Evolutionary conservation across 441 rosid genomes (phyloP).

Genomic region (Eruca vesicaria): DNA sequence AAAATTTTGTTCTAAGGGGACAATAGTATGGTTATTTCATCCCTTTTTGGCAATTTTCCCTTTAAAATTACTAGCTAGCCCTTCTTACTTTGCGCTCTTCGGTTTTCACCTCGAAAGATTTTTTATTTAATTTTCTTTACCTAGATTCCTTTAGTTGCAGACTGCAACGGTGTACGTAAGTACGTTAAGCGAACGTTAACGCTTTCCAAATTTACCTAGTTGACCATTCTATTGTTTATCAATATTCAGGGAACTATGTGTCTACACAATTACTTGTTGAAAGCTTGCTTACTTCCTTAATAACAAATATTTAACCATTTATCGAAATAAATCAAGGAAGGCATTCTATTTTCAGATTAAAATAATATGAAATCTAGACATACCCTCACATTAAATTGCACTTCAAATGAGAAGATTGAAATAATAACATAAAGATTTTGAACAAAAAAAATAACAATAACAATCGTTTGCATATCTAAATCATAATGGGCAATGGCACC

Average conservation of each 20-base stretch:
- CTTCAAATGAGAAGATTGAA: slow-evolving; percentile 17
- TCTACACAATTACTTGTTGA: neutral
- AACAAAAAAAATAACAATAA: too few relatives aligned
- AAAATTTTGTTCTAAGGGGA: too few relatives aligned
- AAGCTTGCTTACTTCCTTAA: neutral
- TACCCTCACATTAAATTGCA: slow-evolving; percentile 13
- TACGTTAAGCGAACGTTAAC: slow-evolving; percentile 36
- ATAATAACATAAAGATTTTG: neutral
- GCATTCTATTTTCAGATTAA: neutral
- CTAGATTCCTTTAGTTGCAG: slow-evolving; percentile 34
- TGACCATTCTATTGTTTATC: neutral
- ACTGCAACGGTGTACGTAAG: slow-evolving; percentile 31
- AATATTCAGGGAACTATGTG: neutral
- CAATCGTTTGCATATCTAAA: slow-evolving; percentile 9
- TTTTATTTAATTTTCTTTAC: neutral
- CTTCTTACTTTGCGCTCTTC: neutral
- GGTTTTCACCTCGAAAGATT: neutral
- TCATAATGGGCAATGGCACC: slow-evolving; percentile 28
- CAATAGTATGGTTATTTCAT: too few relatives aligned
- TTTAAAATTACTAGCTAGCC: neutral
- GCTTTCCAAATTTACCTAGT: slow-evolving; percentile 9
- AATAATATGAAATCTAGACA: slow-evolving; percentile 1
- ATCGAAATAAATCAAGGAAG: neutral
- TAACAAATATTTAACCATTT: neutral
- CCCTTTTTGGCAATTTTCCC: too few relatives aligned